Base-by-base conservation (phyloP, 2,329 filamentous ascomycete species). In the Arthrobotrys conoides region DNA sequence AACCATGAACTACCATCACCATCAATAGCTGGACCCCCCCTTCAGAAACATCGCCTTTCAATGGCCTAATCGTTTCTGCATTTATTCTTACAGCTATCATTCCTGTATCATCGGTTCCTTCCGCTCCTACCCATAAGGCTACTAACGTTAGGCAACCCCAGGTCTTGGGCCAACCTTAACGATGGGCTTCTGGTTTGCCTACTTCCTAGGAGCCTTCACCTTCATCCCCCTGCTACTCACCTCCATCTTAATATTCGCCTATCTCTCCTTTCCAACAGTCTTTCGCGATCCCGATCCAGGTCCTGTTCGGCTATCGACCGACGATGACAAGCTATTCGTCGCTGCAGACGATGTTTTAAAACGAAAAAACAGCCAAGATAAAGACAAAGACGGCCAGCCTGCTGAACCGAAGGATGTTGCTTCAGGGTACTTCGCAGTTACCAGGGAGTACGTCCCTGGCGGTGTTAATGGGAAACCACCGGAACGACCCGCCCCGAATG, bases 361-460 rank as follows among this genome's bases (percentile, higher is more conserved):
- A 89, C 80, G 89, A 88, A 68, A 90, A 89, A 82, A 84, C 88
- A 38, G 80, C 80, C 79, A 76, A 14, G 55, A 75, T 27, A 59
- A 76, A n/a, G 55, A 75, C 27, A 59, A 59, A 38, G 53, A 49
- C 24, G 46, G 22, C 27, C 53, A 61, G 18, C 36, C 30, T 5
- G n/a, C 22, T 2, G 65, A 69, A 68, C 46, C 64, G 0, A 69
- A 79, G 38, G 93, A 96, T 83, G 92, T 94, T 48, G 93, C 93
- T 1, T 92, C 94, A 8, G 94, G 94, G 18, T 97, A 96, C 85
- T 97, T 97, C 84, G 93, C 94, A n/a, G 93, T 97, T 16, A 96
- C 93, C 83, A 90, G 94, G 83, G 94, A 97, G 86, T 97, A 96
- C 85, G 92, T 93, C 0, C 93, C 94, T 49, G 93, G 94, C 83